Evolutionary conservation across 2,329 filamentous ascomycete species (phyloP).

Genomic region (Pezicula carpinea): DNA sequence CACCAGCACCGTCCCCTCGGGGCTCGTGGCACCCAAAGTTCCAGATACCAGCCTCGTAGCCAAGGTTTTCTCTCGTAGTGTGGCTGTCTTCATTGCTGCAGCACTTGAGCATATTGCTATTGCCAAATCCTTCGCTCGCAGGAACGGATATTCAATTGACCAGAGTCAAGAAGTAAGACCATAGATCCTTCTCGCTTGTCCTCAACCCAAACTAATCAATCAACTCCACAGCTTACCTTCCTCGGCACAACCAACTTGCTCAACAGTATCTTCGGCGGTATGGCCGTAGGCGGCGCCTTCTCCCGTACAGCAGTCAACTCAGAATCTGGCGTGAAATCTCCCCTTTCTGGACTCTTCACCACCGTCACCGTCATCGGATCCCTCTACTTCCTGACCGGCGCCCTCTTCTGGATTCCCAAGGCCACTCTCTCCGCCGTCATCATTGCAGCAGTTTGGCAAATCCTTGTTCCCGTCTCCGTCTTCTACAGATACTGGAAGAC

Average conservation of each 20-base stretch:
- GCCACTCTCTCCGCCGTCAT: slow-evolving; percentile 61
- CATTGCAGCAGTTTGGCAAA: slow-evolving; percentile 13
- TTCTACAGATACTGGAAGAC: slow-evolving; percentile 58
- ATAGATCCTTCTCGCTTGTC: background rate
- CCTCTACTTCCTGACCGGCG: slow-evolving; percentile 58
- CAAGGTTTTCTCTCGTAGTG: slow-evolving; percentile 47
- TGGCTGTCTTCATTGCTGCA: slow-evolving; percentile 48
- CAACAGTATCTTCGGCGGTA: slow-evolving; percentile 60
- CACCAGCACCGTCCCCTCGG: slow-evolving; percentile 51
- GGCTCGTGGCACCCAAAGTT: slow-evolving; percentile 47
- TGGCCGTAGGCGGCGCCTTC: slow-evolving; percentile 62
- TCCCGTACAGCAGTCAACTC: slow-evolving; percentile 65
- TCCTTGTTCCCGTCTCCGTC: slow-evolving; percentile 7
- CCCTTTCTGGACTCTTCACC: slow-evolving; percentile 55
- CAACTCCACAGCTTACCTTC: slow-evolving; percentile 43
- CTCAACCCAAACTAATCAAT: background rate
- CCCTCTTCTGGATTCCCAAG: slow-evolving; percentile 64
- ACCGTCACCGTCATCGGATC: slow-evolving; percentile 58
- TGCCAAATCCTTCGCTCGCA: slow-evolving; percentile 56
- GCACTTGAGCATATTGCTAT: slow-evolving; percentile 59
- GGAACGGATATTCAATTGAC: slow-evolving; percentile 58
- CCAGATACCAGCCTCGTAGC: slow-evolving; percentile 44
- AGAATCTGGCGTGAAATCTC: slow-evolving; percentile 57
- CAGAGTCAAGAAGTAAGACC: slow-evolving; percentile 50
- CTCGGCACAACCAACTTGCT: slow-evolving; percentile 58